phyloP scores from a whole-genome alignment of 208 protist genomes.

The Trypanosoma boissoni region DNA sequence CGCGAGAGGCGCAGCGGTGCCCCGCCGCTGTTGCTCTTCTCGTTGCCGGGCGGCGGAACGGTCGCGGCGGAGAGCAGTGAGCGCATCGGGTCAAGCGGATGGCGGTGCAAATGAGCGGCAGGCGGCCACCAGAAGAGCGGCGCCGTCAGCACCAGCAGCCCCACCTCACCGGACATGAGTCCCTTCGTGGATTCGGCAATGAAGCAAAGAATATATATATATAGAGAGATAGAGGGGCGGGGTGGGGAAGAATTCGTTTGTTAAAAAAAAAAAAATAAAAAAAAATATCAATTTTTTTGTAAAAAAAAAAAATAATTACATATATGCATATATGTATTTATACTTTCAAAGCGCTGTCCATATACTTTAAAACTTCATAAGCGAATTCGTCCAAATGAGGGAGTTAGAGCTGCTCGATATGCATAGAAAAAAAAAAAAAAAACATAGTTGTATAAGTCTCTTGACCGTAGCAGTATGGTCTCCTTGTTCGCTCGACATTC shows the following conservation, averaged over 20 bases:
- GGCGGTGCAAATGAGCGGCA: conserved; percentile 28
- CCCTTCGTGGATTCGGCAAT: not conserved
- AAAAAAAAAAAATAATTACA: no score
- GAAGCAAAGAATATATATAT: not conserved
- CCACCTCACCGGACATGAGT: conserved; percentile 36
- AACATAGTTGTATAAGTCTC: no score
- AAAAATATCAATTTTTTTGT: not conserved
- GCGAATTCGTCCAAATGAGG: no score
- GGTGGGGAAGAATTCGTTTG: not conserved
- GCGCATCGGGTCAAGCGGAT: conserved; percentile 38
- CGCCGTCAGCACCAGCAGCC: conserved; percentile 47
- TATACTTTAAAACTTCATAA: no score
- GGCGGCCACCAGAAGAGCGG: conserved; percentile 70
- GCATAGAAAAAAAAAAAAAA: no score
- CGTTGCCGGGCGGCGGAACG: conserved; percentile 23
- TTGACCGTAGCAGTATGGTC: no score
- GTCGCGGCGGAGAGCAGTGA: conserved; percentile 52
- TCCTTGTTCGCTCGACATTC: not conserved
- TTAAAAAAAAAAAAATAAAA: conserved; percentile 1
- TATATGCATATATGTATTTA: no score
- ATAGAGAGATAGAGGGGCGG: not conserved
- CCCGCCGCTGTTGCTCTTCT: conserved; percentile 12
- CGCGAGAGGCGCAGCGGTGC: conserved; percentile 41
- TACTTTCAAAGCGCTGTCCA: no score
- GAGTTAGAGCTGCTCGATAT: no score